Base-by-base conservation (phyloP, 2,329 filamentous ascomycete species). In the Huntiella bhutanensis region DNA sequence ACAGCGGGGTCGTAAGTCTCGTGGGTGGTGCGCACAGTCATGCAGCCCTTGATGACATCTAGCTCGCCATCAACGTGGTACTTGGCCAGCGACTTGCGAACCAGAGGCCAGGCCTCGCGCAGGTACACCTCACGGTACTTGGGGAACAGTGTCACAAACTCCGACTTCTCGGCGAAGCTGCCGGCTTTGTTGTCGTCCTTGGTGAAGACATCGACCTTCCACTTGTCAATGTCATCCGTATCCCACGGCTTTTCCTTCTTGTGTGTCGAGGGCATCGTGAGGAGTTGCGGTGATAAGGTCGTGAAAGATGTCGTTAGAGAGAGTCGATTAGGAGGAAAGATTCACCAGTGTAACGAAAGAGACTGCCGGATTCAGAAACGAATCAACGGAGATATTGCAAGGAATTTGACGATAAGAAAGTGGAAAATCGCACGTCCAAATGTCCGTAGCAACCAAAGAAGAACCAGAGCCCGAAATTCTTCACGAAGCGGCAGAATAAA, bases 51-150 rank as follows among this genome's bases (percentile, higher is more conserved):
- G 4, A 96, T 82, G 60, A 98, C 70, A 66, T 98, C 88, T 19
- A 98, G 75, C 6, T 82, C 87, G 59, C 88, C 95, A 38, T 82
- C 84, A 41, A 98, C 85, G 53, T 87, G 86, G 48, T 73, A 69
- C 63, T 91, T 92, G 57, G 93, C 83, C 50, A 98, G 76, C 1
- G 83, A 71, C 56, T 81, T 80, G 22, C 86, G 96, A 49, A 98
- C 76, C 40, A 92, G 72, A 3, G 88, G 85, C 91, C 91, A 98
- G 55, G 81, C 80, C 59, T 93, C 84, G 58, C 83, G 86, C 47
- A 98, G 68, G 58, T 96, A 95, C 43, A 84, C 73, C 70, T 98
- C 91, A 57, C 91, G 80, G 63, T 98, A 98, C 64, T 94, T 94
- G 52, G 91, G 91, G 59, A 96, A 96, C 5, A 96, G 68, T 0